These are phyloP conservation scores for Coccomyxa sp. DNA, from an alignment of 139 green algal species.

Conservation along the genomic window DNA sequence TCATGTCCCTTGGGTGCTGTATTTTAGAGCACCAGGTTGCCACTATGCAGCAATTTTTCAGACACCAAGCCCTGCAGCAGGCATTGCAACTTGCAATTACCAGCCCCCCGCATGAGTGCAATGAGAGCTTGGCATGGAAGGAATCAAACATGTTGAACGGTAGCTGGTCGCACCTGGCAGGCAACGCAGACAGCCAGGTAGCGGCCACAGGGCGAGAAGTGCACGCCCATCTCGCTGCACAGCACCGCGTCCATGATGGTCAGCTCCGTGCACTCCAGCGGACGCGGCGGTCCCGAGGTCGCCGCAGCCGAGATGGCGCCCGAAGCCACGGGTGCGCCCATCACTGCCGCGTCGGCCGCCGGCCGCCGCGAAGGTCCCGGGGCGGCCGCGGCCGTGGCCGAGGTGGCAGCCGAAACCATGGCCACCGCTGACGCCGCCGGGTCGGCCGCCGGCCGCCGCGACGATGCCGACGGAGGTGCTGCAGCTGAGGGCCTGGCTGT, in stretches of 20 bases:
- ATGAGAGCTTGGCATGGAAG: not conserved
- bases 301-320: too few relatives aligned
- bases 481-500: too few relatives aligned
- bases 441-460: not conserved
- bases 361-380: too few relatives aligned
- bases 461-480: too few relatives aligned
- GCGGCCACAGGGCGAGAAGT: slow-evolving; percentile 78
- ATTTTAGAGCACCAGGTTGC: not conserved
- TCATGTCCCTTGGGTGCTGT: not conserved
- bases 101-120: not conserved
- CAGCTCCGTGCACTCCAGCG: slow-evolving; percentile 29
- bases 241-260: slow-evolving; percentile 71
- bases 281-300: not conserved
- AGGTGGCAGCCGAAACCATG: not conserved
- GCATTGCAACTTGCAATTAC: not conserved
- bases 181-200: slow-evolving; percentile 72
- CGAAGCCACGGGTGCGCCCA: not conserved
- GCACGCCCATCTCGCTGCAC: slow-evolving; percentile 88
- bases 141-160: not conserved
- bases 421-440: not conserved
- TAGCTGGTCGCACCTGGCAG: slow-evolving; percentile 24
- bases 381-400: too few relatives aligned
- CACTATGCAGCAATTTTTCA: not conserved
- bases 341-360: not conserved
- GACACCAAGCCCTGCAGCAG: not conserved